Evolutionary conservation across 2,329 filamentous ascomycete genomes (phyloP).

Genomic region (Meredithiella fracta): DNA sequence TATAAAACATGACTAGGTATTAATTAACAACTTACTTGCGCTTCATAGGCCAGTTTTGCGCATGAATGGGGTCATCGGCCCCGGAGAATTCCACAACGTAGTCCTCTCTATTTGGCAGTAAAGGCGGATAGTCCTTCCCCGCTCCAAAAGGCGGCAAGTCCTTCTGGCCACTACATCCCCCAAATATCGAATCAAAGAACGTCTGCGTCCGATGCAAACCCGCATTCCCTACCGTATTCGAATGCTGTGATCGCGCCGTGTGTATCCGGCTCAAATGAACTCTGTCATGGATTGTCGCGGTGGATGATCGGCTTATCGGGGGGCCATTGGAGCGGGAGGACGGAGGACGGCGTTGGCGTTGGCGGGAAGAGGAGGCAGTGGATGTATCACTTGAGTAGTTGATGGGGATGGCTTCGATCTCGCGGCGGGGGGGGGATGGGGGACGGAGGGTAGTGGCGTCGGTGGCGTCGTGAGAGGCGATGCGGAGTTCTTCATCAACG

Average conservation of each 20-base stretch:
- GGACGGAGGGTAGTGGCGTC: constrained; percentile 16
- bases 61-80: constrained; percentile 65
- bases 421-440: constrained; percentile 25
- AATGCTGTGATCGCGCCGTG: constrained; percentile 54
- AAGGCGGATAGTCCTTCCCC: constrained; percentile 59
- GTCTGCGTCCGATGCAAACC: constrained; percentile 21
- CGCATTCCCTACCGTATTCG: constrained; percentile 45
- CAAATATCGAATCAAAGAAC: constrained; percentile 20
- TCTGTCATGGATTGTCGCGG: constrained; percentile 18
- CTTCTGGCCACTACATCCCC: constrained; percentile 30
- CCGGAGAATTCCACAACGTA: constrained; percentile 80
- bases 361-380: neutral
- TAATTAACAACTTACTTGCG: constrained; percentile 49
- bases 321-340: neutral
- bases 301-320: constrained; percentile 43
- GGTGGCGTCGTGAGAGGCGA: constrained; percentile 17
- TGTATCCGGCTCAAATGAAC: constrained; percentile 56
- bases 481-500: constrained; percentile 17
- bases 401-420: constrained; percentile 42
- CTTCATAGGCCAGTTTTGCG: constrained; percentile 68
- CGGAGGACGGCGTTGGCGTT: constrained; percentile 24
- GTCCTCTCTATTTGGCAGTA: constrained; percentile 51
- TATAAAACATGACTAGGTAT: neutral
- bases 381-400: constrained; percentile 25
- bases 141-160: constrained; percentile 54